phyloP scores from a whole-genome alignment of 148 eudicot species.

The Cornus suecica region DNA sequence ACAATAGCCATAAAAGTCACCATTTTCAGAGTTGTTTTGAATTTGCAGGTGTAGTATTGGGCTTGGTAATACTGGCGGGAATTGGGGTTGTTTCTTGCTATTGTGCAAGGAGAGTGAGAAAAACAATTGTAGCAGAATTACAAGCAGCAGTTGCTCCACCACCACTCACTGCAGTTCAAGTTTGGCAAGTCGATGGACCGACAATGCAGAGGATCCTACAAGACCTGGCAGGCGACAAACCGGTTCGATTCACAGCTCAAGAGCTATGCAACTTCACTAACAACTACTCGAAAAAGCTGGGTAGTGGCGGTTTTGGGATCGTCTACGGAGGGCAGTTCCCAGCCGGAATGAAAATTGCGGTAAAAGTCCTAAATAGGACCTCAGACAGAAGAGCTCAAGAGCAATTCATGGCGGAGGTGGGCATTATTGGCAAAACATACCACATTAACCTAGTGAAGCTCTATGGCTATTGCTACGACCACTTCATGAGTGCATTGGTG shows the following conservation, averaged over 20 bases:
- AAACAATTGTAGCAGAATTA: not conserved
- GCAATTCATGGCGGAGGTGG: slow-evolving; percentile 18
- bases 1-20: too few relatives aligned
- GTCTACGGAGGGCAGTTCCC: slow-evolving; percentile 28
- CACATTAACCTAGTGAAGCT: slow-evolving; percentile 1
- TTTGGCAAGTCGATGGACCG: not conserved
- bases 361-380: slow-evolving; percentile 22
- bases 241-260: not conserved
- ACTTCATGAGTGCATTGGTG: not conserved
- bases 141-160: not conserved
- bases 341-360: slow-evolving; percentile 16
- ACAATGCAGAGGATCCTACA: slow-evolving; percentile 5
- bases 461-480: slow-evolving; percentile 1
- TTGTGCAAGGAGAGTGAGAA: not conserved
- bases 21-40: not conserved
- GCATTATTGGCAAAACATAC: slow-evolving; percentile 5
- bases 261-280: not conserved
- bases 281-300: slow-evolving; percentile 3
- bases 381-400: slow-evolving; percentile 13
- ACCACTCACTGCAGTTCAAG: not conserved
- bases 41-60: not conserved
- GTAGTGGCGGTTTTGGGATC: slow-evolving; percentile 25
- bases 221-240: slow-evolving; percentile 5
- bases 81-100: not conserved
- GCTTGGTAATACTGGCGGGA: not conserved